Conservation (phyloP, 148 eudicot species). For the Gaultheria prostrata region DNA sequence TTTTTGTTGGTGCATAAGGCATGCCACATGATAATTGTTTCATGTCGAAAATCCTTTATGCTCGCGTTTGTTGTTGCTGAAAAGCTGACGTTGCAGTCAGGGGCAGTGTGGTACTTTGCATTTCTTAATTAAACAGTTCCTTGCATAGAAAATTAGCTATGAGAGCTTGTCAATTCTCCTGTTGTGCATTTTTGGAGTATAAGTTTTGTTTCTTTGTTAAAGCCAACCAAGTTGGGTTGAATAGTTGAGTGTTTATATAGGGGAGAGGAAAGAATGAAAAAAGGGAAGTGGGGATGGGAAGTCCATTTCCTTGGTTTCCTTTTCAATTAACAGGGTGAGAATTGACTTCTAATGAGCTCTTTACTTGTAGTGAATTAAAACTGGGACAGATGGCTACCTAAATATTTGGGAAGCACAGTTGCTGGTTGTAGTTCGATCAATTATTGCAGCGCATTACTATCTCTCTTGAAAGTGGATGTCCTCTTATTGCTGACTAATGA, state of each 20-base stretch:
- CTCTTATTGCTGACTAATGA: neutral
- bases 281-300: neutral
- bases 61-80: neutral
- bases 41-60: neutral
- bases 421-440: neutral
- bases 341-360: neutral
- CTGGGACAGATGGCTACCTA: neutral
- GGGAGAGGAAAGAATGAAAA: slow-evolving; percentile 1
- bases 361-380: neutral
- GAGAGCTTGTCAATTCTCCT: neutral
- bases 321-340: neutral
- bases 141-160: neutral
- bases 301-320: neutral
- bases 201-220: neutral
- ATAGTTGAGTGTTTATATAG: neutral
- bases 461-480: neutral
- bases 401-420: neutral
- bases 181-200: neutral
- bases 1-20: neutral
- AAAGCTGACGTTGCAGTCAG: neutral
- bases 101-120: neutral
- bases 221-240: neutral
- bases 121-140: neutral
- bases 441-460: neutral
- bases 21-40: neutral